Conservation (phyloP, 192 early-diverging fungal genomes). For the Linnemannia elongata region DNA sequence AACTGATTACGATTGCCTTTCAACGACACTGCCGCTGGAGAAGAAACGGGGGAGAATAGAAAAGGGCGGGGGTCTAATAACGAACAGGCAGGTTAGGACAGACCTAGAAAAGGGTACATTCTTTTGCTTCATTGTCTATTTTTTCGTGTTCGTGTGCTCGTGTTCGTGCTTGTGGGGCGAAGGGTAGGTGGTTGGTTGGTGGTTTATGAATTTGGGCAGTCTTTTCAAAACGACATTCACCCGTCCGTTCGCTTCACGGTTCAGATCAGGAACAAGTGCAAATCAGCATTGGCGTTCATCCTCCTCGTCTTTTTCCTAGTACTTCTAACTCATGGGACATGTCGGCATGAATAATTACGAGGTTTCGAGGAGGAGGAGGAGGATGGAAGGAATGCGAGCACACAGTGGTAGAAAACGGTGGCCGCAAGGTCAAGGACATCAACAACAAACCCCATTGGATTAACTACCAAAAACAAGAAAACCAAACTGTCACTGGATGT, state of each 20-base stretch:
- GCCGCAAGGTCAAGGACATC: no score
- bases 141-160: not conserved
- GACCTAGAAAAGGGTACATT: not conserved
- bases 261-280: not conserved
- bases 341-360: not conserved
- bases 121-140: not conserved
- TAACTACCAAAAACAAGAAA: not conserved
- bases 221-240: not conserved
- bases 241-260: not conserved
- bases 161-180: not conserved
- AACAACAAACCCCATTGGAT: not conserved
- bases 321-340: not conserved
- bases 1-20: not conserved
- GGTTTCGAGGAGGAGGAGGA: not conserved
- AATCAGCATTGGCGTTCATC: not conserved
- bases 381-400: not conserved
- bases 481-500: not conserved
- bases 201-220: not conserved
- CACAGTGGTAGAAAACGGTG: not conserved
- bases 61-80: not conserved
- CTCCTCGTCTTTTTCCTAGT: no score
- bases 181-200: not conserved
- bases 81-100: not conserved
- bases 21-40: not conserved
- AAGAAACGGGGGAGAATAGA: not conserved